Conservation (phyloP, 257 asterid species). For the Solanum chaucha region DNA sequence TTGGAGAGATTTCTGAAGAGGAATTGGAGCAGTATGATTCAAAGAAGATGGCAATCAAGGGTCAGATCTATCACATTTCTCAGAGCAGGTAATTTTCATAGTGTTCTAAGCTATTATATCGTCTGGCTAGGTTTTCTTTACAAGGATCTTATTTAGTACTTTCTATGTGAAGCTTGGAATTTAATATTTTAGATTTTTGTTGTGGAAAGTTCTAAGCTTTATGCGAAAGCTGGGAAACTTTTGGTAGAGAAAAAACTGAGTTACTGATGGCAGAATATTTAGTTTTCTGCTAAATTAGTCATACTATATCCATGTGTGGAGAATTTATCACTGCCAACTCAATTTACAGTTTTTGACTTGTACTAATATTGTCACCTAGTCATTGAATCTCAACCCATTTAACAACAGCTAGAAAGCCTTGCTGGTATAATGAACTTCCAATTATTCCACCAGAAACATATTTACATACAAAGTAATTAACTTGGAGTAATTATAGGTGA, state of each 20-base stretch:
- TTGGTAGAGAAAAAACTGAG: not conserved
- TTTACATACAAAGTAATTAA: not conserved
- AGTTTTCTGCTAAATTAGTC: not conserved
- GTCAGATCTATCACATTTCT: slow-evolving; percentile 94
- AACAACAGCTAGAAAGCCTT: not conserved
- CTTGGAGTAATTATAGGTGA: too few relatives aligned
- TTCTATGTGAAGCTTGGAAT: not conserved
- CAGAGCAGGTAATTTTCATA: slow-evolving; percentile 51
- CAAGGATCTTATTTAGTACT: too few relatives aligned
- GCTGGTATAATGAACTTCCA: not conserved
- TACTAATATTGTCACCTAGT: not conserved
- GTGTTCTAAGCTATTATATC: not conserved
- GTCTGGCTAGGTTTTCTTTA: not conserved
- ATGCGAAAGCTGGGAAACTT: not conserved
- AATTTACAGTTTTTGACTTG: not conserved
- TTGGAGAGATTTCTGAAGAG: slow-evolving; percentile 43
- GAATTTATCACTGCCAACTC: not conserved
- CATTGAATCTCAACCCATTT: not conserved
- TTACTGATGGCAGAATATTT: not conserved
- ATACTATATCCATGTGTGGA: not conserved
- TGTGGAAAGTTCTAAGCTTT: not conserved
- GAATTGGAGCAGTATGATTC: slow-evolving; percentile 46
- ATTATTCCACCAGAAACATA: not conserved
- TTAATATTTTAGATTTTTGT: not conserved
- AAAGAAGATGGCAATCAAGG: not conserved